Evolutionary conservation across 1,284 basidiomycete species (phyloP).

Genomic region (Ceratobasidium sp.): DNA sequence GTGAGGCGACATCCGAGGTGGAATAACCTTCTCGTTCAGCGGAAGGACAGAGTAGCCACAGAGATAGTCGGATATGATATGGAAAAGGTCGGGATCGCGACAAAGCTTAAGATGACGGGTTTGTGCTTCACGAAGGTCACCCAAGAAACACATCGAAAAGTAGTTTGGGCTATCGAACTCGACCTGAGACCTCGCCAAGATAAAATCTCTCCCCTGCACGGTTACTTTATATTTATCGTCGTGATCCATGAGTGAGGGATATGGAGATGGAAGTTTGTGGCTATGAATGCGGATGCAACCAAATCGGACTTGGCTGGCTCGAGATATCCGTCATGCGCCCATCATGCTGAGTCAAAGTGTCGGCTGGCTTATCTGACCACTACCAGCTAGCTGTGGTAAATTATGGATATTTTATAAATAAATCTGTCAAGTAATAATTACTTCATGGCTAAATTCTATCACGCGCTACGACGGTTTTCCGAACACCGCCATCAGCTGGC

Average conservation of each 20-base stretch:
- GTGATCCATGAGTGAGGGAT: background rate
- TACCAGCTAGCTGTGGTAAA: too few species aligned
- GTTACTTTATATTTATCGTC: background rate
- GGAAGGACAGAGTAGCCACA: conserved; percentile 4
- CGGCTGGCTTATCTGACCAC: too few species aligned
- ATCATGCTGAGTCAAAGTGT: too few species aligned
- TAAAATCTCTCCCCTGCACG: background rate
- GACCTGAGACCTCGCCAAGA: background rate
- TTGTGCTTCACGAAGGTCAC: conserved; percentile 3
- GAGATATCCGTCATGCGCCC: too few species aligned
- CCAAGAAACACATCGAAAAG: conserved; percentile 1
- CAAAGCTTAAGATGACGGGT: background rate
- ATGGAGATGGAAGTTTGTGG: background rate
- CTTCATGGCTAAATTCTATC: too few species aligned
- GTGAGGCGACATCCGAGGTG: background rate
- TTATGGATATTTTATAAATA: too few species aligned
- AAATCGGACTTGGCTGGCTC: background rate
- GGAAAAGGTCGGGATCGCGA: background rate
- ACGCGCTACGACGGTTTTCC: too few species aligned
- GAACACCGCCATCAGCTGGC: too few species aligned
- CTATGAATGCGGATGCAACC: background rate
- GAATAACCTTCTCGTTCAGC: background rate
- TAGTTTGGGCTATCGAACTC: conserved; percentile 24
- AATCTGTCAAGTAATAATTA: too few species aligned
- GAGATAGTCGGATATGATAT: background rate